phyloP scores from a whole-genome alignment of 176 grass and related monocot genomes.

The Aechmea fasciata region DNA sequence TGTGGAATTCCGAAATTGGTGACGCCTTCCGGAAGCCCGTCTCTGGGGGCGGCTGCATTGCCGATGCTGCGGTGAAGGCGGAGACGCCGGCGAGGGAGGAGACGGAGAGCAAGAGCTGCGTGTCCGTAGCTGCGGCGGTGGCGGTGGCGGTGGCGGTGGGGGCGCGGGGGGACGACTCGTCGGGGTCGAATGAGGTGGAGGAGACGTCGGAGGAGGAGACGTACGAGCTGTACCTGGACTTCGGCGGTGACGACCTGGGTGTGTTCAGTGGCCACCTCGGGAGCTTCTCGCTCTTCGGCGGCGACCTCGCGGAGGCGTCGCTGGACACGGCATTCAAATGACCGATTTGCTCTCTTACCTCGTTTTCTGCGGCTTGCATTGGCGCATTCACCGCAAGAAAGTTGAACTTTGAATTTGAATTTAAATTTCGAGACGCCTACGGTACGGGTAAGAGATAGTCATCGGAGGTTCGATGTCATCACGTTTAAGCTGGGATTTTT shows the following conservation, averaged over 20 bases:
- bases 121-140: not conserved
- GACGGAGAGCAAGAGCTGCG: too few species aligned
- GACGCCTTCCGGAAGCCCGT: slow-evolving; percentile 13
- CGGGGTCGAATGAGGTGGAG: slow-evolving; percentile 17
- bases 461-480: too few species aligned
- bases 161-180: slow-evolving; percentile 11
- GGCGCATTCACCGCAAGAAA: too few species aligned
- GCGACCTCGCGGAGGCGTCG: slow-evolving; percentile 23
- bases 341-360: not conserved
- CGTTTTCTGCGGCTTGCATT: not conserved
- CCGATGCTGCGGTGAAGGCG: not conserved
- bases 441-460: too few species aligned
- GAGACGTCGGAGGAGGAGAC: slow-evolving; percentile 8
- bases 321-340: slow-evolving; percentile 66
- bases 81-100: too few species aligned
- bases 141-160: not conserved
- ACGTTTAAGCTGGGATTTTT: too few species aligned
- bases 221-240: slow-evolving; percentile 18
- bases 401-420: too few species aligned
- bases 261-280: not conserved
- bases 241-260: slow-evolving; percentile 11
- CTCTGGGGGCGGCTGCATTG: not conserved
- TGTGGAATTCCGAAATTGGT: slow-evolving; percentile 25
- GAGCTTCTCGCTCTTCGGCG: slow-evolving; percentile 2
- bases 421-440: too few species aligned